Evolutionary conservation across 2,329 filamentous ascomycete species (phyloP), one percentile per base, ranked within the genome.

Genomic region (Escovopsis sp.): DNA sequence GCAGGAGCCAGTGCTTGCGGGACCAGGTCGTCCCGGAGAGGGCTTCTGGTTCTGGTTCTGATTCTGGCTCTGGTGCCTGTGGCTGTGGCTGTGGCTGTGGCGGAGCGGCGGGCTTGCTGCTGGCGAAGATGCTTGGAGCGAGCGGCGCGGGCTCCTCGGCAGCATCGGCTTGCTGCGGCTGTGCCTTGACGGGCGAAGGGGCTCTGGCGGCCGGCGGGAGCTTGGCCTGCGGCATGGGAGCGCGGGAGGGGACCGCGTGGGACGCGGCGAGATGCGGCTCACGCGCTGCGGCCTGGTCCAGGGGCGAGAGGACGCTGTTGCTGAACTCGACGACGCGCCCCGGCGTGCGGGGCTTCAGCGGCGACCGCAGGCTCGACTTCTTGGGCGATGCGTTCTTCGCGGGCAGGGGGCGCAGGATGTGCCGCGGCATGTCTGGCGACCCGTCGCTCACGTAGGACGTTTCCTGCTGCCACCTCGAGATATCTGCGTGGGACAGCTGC

Each of bases 321-420:
- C 68, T 69, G 47, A 76, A 77, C 43, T 74, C 71, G 12, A 78
- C 74, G 1, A 76, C 69, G 0, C 71, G 67, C 5, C 74, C 74
- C 1, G 71, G 71, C 2, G 71, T 76, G 46, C 67, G 73, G 4
- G 70, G 67, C 50, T 77, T 78, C 14, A 73, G 52, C 0, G 72
- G 71, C 4, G 73, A 74, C 14, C 74, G 67, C 20, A 78, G 56
- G 48, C 65, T 71, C 1, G 74, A 77, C 51, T 77, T 78, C 8
- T 57, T 62, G 0, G 74, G 73, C 1, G 72, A 76, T 5, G 67
- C 65, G n/a, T 66, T 62, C 45, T 63, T 67, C 40, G 67, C 62
- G 11, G 72, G 71, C 4, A 68, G 58, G 2, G 69, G 67, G 7
- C 67, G 66, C 16, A 71, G 63, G 1, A 30, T 30, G 4, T 61